Percentiles rank a stretch among this genome's conserved stretches.
These are phyloP conservation scores for Alloteropsis angusta DNA, from an alignment of 202 grass and related monocot species.

Conservation along the genomic window DNA sequence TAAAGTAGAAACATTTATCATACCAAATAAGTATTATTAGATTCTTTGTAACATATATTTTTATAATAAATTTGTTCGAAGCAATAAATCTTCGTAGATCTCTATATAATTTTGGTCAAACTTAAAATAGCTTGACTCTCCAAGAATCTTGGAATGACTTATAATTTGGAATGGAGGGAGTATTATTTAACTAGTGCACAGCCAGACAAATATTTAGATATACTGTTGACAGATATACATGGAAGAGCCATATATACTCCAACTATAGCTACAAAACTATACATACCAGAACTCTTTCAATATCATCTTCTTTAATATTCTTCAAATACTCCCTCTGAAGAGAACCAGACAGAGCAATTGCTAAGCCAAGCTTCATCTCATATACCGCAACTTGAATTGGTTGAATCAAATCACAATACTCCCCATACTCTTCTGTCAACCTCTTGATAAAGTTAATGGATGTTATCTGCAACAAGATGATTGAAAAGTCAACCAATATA, in stretches of 20 bases:
- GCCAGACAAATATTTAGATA: background rate
- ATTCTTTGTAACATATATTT: no score
- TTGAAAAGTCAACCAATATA: slow-evolving; percentile 1
- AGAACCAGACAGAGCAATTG: slow-evolving; percentile 59
- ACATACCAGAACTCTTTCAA: slow-evolving; percentile 63
- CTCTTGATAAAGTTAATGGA: slow-evolving; percentile 59
- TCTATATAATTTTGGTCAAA: no score
- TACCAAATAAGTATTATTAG: no score
- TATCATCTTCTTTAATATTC: slow-evolving; percentile 48
- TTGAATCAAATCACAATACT: slow-evolving; percentile 84
- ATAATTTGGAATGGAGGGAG: no score
- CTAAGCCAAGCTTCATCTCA: slow-evolving; percentile 94
- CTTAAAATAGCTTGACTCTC: no score
- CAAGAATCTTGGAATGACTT: no score
- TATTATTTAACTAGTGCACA: background rate
- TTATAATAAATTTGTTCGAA: no score
- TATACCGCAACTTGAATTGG: slow-evolving; percentile 93
- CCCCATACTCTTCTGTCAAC: slow-evolving; percentile 70
- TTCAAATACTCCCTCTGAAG: slow-evolving; percentile 65
- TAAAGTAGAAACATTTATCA: no score
- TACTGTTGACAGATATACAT: background rate
- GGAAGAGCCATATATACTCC: background rate
- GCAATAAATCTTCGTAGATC: no score
- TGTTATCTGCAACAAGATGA: slow-evolving; percentile 45
- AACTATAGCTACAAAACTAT: slow-evolving; percentile 7